Evolutionary conservation across 2,329 filamentous ascomycete species (phyloP), one percentile per base, ranked within the genome.

Genomic region (Neurospora sp.): DNA sequence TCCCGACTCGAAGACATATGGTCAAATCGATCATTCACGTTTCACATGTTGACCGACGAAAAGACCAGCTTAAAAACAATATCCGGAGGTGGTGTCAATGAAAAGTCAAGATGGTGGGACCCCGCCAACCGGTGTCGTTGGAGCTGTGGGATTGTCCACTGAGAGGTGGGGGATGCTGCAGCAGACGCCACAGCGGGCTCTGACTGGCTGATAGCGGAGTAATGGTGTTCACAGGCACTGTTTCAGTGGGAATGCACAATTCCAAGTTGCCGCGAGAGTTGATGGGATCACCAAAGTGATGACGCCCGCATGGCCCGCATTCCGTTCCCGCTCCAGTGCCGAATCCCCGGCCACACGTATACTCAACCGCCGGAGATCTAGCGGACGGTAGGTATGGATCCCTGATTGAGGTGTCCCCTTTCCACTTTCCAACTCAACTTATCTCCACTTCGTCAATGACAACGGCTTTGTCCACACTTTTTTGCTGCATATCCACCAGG

Each of bases 181-280:
- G 71, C 52, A 69, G 70, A 68, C 66, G 68, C 67, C 69, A 70
- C 67, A 40, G 69, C 43, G 52, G 8, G 17, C 8, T 71, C 36
- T 72, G 41, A 74, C 67, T 74, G 73, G 73, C 66, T 66, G 6
- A 33, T 33, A n/a, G 12, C 69, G 69, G 68, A 69, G 40, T 36
- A 19, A 6, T 33, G 66, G 38, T 69, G 66, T 46, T 65, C 68
- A 66, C 57, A n/a, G 33, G 40, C n/a, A 38, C 40, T 28, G 23
- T 67, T 40, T n/a, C 36, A 28, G 23, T 36, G 40, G 43, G 66
- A 19, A 11, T n/a, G 17, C 15, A 23, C 33, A 57, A 8, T 40
- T 8, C 41, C 66, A 69, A 39, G 69, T 66, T 19, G 19, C 65
- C 66, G 57, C 57, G 37, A 67, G 67, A 69, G 40, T 33, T 68